Conservation (phyloP, 495 filamentous ascomycete genomes). For the Aspergillus carlsbadensis region DNA sequence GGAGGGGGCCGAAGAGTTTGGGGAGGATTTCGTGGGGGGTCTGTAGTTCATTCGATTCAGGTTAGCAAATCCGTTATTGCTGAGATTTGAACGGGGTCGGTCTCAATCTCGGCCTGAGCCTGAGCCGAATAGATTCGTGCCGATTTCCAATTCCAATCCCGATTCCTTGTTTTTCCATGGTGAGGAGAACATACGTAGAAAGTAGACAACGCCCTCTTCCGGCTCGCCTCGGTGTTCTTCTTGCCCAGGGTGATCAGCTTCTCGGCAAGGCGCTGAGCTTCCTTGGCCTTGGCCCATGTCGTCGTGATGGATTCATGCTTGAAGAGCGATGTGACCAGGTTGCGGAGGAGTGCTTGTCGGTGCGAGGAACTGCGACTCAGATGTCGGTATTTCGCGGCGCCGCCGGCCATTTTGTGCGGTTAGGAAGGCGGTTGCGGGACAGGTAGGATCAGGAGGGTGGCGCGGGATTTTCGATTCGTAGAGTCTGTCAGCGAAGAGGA, state of each 20-base stretch:
- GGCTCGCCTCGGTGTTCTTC: slow-evolving; percentile 76
- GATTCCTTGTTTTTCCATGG: too few relatives aligned
- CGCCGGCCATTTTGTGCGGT: slow-evolving; percentile 65
- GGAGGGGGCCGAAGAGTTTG: slow-evolving; percentile 83
- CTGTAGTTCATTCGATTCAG: slow-evolving; percentile 29
- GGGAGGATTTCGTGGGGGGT: slow-evolving; percentile 67
- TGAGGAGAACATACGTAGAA: slow-evolving; percentile 68
- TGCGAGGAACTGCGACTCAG: slow-evolving; percentile 80
- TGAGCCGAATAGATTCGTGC: too few relatives aligned
- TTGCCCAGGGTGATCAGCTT: slow-evolving; percentile 92
- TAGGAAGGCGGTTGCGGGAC: background rate
- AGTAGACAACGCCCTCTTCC: slow-evolving; percentile 64
- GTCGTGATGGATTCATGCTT: slow-evolving; percentile 89
- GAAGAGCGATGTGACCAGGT: slow-evolving; percentile 94
- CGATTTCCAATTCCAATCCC: too few relatives aligned
- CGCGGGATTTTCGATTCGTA: background rate
- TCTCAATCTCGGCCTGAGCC: too few relatives aligned
- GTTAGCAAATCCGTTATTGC: too few relatives aligned
- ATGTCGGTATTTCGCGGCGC: slow-evolving; percentile 79
- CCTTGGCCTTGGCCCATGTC: slow-evolving; percentile 95
- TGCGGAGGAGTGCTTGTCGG: slow-evolving; percentile 89
- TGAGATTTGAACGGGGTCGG: too few relatives aligned
- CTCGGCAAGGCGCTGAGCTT: slow-evolving; percentile 89
- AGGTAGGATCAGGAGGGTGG: too few relatives aligned
- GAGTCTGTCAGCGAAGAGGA: background rate